These are phyloP conservation scores for Tetrapisispora nanseiensis DNA, from an alignment of 805 yeast genomes.

Conservation along the genomic window DNA sequence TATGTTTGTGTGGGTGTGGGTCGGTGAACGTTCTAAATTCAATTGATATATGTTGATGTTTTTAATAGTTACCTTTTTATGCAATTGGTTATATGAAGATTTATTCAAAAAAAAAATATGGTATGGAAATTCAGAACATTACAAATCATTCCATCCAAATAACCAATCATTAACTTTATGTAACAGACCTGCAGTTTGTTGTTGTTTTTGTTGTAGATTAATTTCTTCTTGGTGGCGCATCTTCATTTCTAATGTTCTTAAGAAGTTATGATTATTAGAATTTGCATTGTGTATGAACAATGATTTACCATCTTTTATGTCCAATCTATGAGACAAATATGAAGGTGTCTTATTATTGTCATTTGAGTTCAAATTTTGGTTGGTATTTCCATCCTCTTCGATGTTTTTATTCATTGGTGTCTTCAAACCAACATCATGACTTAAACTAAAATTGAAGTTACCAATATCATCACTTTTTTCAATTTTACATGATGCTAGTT, in stretches of 20 bases:
- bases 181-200: conserved; percentile 14
- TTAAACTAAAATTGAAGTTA: conserved; percentile 8
- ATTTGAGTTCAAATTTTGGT: background rate
- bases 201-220: conserved; percentile 7
- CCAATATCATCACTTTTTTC: conserved; percentile 26
- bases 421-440: background rate
- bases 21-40: too few relatives aligned
- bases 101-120: background rate
- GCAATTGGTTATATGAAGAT: too few relatives aligned
- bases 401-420: background rate
- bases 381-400: background rate
- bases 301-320: conserved; percentile 35
- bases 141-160: conserved; percentile 48
- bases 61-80: too few relatives aligned
- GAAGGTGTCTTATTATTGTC: conserved; percentile 1
- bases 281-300: conserved; percentile 29
- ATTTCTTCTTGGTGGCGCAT: conserved; percentile 22
- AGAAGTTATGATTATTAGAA: conserved; percentile 17
- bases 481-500: conserved; percentile 35
- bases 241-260: conserved; percentile 22
- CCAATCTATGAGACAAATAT: conserved; percentile 24
- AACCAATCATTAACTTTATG: conserved; percentile 37
- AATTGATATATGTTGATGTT: too few relatives aligned
- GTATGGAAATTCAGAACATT: too few relatives aligned
- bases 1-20: too few relatives aligned